Base-by-base conservation (phyloP, 2,329 filamentous ascomycete genomes). In the Pestalotiopsis sp. region DNA sequence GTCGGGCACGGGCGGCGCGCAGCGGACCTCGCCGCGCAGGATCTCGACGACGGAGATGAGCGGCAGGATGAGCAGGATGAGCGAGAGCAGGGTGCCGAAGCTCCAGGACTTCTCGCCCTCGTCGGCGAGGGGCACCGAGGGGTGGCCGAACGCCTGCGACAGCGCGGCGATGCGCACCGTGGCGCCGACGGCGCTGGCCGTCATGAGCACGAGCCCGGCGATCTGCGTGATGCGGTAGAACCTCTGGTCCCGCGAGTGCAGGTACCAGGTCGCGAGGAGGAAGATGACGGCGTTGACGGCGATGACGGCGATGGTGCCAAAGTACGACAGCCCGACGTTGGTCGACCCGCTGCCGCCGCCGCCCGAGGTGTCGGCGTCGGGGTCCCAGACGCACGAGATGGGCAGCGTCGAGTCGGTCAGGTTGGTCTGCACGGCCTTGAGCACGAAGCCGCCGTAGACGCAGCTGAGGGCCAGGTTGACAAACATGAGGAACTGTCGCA, bases 401-500 rank as follows among this genome's bases (percentile, higher is more conserved):
- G 90, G 89, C 39, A 91, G 77, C 0, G 87, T 86, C 4, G 81
- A 80, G 76, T 85, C 71, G 70, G 83, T 77, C 73, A 91, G 76
- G 17, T 85, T 83, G 68, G 83, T 84, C 65, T 83, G 78, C 11
- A 91, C 87, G 20, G 82, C 83, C 72, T 85, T 82, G 25, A 91
- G 80, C 57, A 91, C 83, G 72, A 88, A 88, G 17, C 88, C 77
- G 7, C 88, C 87, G 41, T 83, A 86, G 3, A 87, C 79, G 65
- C 85, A 86, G 4, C 86, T 88, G 14, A 92, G 83, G 0, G 82
- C 83, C 70, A 92, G 80, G 77, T 91, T 92, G 70, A 88, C 82
- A 69, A 91, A 84, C 89, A 92, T 92, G 72, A 92, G 84, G 25
- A 87, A 80, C 75, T 91, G 88, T 25, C 90, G 83, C 73, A 92